Base-by-base conservation (phyloP, 192 early-diverging fungal species). In the Rhizoclosmatium sp. region DNA sequence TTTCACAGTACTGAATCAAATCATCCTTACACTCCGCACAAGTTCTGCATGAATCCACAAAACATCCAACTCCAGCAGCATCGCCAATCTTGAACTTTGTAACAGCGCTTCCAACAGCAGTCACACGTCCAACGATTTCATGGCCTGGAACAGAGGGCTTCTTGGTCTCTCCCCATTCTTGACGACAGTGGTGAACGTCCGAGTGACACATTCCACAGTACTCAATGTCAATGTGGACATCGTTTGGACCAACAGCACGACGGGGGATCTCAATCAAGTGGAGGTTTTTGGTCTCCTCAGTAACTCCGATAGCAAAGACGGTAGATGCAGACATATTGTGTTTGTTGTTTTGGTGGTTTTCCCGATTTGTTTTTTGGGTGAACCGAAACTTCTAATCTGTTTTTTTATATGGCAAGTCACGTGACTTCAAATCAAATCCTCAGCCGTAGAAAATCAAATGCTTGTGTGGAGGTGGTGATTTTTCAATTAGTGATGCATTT, bases 161-260 rank as follows among this genome's bases (percentile, higher is more conserved):
- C 51, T 46, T 40, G 12, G 69, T 74, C 31, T 75, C 69, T 10
- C 86, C 80, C 90, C 93, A 91, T 71, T 86, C 93, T 10, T 83
- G 73, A 59, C 88, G 87, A 60, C 89, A 69, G 49, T 86, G 91
- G 84, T 96, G 93, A 51, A 94, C 76, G 78, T 96, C 95, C 3
- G 92, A 89, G 61, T 90, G 91, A 78, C 94, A 95, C 67, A 94
- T 90, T 51, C 93, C 93, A 75, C 92, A 92, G 82, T 92, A 89
- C 19, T 87, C 82, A 71, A 95, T 91, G 82, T 93, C 83, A 65
- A 95, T 93, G 79, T 92, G 90, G 47, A 94, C 87, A 67, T 86
- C 85, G 73, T 84, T 69, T 3, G 47, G 45, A 16, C 67, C 67
- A 2, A 69, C 41, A 45, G n/a, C 41, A 16, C 67, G 67, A 47